A percentile compares a stretch with the other conserved stretches of the same genome.
Evolutionary conservation across 495 filamentous ascomycete species (phyloP).

Genomic region (Penicillium samsonianum): DNA sequence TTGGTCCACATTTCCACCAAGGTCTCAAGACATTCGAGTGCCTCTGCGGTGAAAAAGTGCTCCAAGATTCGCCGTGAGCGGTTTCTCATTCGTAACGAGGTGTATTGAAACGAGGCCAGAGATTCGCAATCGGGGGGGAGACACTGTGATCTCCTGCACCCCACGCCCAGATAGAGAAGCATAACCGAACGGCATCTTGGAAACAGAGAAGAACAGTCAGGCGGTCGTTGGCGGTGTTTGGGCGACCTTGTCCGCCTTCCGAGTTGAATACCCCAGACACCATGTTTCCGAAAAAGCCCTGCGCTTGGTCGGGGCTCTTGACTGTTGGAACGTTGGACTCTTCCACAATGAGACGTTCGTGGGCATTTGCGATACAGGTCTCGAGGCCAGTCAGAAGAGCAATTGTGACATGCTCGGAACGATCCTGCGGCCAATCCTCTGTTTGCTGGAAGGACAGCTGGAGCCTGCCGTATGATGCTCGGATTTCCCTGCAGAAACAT

Average conservation of each 20-base stretch:
- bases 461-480: constrained; percentile 66
- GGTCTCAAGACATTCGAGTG: constrained; percentile 93
- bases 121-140: constrained; percentile 64
- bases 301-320: constrained; percentile 81
- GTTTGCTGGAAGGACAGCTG: constrained; percentile 45
- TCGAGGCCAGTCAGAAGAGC: constrained; percentile 86
- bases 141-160: constrained; percentile 62
- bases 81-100: constrained; percentile 84
- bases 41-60: constrained; percentile 89
- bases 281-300: constrained; percentile 97
- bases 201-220: constrained; percentile 95
- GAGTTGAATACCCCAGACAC: constrained; percentile 87
- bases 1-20: constrained; percentile 78
- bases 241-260: constrained; percentile 72
- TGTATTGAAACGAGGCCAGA: constrained; percentile 83
- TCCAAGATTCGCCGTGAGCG: constrained; percentile 84
- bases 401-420: constrained; percentile 55
- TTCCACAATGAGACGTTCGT: constrained; percentile 77
- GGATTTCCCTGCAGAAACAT: constrained; percentile 78
- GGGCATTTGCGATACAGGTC: constrained; percentile 81
- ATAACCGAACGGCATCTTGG: constrained; percentile 89
- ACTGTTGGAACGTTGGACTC: constrained; percentile 65
- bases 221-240: constrained; percentile 84
- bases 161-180: constrained; percentile 96
- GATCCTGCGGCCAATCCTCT: constrained; percentile 46